A percentile compares a stretch with the other conserved stretches of the same genome.
phyloP scores from a whole-genome alignment of 139 green algal genomes.

The Gonium pectorale region DNA sequence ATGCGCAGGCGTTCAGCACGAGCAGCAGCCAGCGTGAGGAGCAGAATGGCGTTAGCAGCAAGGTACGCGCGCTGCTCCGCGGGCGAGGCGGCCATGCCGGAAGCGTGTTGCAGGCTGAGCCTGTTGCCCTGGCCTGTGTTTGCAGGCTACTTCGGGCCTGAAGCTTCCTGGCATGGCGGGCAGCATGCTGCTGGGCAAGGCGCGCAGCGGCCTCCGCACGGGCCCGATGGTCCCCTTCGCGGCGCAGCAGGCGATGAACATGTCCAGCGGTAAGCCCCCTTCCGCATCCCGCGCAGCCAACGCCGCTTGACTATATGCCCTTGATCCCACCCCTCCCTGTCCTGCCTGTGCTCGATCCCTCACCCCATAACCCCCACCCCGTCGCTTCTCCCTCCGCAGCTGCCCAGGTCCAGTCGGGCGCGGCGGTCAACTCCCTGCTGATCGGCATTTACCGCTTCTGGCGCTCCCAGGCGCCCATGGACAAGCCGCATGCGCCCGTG shows the following conservation, averaged over 20 bases:
- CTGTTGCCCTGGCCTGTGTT: background rate
- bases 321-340: no score
- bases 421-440: constrained; percentile 53
- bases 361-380: no score
- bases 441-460: constrained; percentile 64
- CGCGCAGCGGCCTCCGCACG: background rate
- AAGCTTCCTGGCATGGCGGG: constrained; percentile 38
- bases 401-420: constrained; percentile 53
- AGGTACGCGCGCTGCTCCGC: background rate
- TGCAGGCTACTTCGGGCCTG: constrained; percentile 5
- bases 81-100: no score
- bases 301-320: no score
- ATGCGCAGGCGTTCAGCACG: constrained; percentile 29
- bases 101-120: background rate
- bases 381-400: no score
- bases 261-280: constrained; percentile 35
- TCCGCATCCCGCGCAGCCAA: no score
- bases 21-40: constrained; percentile 7
- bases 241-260: constrained; percentile 53
- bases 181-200: constrained; percentile 37
- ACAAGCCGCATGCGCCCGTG: constrained; percentile 56
- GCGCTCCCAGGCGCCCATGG: constrained; percentile 60
- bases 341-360: background rate
- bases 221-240: constrained; percentile 42
- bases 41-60: background rate